Evolutionary conservation across 2,329 filamentous ascomycete species (phyloP).

Genomic region (Macrophomina pseudophaseolina): DNA sequence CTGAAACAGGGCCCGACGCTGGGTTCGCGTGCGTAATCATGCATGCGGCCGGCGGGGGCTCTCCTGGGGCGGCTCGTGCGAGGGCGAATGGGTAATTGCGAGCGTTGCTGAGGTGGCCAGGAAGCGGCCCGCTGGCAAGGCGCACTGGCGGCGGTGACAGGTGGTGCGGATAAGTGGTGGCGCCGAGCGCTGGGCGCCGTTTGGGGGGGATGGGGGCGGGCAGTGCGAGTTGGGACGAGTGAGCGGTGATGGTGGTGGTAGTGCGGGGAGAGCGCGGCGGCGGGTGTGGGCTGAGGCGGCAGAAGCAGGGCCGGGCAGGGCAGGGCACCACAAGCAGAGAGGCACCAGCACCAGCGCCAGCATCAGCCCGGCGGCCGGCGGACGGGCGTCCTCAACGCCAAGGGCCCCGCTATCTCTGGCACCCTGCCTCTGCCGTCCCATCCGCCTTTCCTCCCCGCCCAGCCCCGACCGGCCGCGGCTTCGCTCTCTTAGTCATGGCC

Average conservation of each 20-base stretch:
- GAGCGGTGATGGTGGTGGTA: neutral
- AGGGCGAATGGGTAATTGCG: neutral
- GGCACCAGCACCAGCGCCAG: too few relatives aligned
- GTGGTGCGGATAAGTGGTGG: neutral
- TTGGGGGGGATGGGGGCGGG: neutral
- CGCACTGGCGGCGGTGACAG: neutral
- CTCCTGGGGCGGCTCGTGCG: neutral
- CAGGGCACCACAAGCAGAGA: too few relatives aligned
- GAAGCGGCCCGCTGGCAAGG: neutral
- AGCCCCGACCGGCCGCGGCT: conserved; percentile 7
- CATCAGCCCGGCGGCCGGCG: neutral
- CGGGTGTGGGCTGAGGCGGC: too few relatives aligned
- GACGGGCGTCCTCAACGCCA: neutral
- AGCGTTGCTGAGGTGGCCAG: neutral
- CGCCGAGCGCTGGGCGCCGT: neutral
- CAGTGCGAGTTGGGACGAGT: neutral
- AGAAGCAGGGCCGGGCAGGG: neutral
- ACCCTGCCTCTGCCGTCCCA: neutral
- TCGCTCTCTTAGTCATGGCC: neutral
- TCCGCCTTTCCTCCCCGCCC: neutral
- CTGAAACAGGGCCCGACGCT: conserved; percentile 22
- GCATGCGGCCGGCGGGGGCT: neutral
- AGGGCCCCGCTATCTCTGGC: neutral
- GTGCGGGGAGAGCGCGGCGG: neutral
- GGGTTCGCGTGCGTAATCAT: conserved; percentile 21